Percentiles rank a stretch among this genome's conserved stretches.
Evolutionary conservation across 768 basidiomycete species (phyloP).

Genomic region (Amanita pseudoporphyria): DNA sequence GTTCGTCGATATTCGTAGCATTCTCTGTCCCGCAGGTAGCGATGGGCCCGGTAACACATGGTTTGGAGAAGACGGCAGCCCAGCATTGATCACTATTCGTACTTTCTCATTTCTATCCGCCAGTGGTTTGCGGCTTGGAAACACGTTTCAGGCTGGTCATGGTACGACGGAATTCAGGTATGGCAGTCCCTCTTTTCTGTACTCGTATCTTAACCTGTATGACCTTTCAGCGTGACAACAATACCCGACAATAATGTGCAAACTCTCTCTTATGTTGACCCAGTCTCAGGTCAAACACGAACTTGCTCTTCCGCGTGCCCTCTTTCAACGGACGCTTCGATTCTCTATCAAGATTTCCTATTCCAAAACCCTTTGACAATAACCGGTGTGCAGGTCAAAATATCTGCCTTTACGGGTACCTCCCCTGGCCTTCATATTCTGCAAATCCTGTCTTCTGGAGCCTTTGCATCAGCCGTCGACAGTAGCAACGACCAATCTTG

Average conservation of each 20-base stretch:
- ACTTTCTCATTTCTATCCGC: slow-evolving; percentile 67
- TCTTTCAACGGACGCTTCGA: slow-evolving; percentile 60
- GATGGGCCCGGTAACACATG: slow-evolving; percentile 79
- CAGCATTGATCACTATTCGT: slow-evolving; percentile 67
- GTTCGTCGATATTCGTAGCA: slow-evolving; percentile 54
- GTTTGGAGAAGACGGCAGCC: slow-evolving; percentile 66
- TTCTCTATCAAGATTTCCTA: slow-evolving; percentile 91
- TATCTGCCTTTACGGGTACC: slow-evolving; percentile 65
- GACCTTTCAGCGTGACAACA: slow-evolving; percentile 55
- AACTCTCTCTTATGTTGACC: slow-evolving; percentile 70
- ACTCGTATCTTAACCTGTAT: background rate
- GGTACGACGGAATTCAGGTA: slow-evolving; percentile 89
- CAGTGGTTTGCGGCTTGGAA: slow-evolving; percentile 81
- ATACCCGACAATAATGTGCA: slow-evolving; percentile 85
- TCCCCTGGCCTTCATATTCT: slow-evolving; percentile 81
- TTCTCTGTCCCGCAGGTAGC: slow-evolving; percentile 80
- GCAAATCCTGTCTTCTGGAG: slow-evolving; percentile 89
- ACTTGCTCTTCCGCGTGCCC: slow-evolving; percentile 80
- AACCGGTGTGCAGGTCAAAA: slow-evolving; percentile 82
- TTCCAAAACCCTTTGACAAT: slow-evolving; percentile 56
- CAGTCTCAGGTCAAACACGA: slow-evolving; percentile 57
- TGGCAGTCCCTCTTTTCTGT: slow-evolving; percentile 13
- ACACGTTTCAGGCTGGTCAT: slow-evolving; percentile 74
- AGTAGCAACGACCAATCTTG: slow-evolving; percentile 59
- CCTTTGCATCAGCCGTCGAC: slow-evolving; percentile 70